These are phyloP conservation scores for Aspergillus funiculosus DNA, from an alignment of 495 filamentous ascomycete species.

Conservation along the genomic window DNA sequence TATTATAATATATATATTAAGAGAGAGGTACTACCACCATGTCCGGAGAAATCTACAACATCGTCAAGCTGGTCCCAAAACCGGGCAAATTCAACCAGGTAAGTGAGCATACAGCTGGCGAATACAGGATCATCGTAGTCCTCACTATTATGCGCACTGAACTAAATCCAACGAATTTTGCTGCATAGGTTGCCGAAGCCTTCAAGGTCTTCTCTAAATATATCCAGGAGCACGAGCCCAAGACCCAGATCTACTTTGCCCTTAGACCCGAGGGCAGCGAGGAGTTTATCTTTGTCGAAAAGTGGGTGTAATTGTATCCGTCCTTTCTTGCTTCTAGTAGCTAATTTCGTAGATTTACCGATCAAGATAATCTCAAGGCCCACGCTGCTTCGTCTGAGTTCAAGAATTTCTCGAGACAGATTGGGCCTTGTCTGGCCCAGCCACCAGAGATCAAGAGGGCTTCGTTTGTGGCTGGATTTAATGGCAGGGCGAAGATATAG, in stretches of 20 bases:
- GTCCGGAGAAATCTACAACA: conserved; percentile 12
- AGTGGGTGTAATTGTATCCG: conserved; percentile 4
- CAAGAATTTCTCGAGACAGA: conserved; percentile 13
- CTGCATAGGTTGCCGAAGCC: conserved; percentile 13
- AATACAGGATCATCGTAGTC: too few species aligned
- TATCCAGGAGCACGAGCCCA: conserved; percentile 11
- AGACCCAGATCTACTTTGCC: conserved; percentile 17
- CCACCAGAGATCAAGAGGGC: conserved; percentile 15
- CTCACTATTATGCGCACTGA: too few species aligned
- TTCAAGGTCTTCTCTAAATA: conserved; percentile 15
- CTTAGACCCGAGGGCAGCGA: conserved; percentile 9
- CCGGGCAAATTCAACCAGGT: conserved; percentile 15
- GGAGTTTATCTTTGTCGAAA: conserved; percentile 17
- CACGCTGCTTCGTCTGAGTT: conserved; percentile 15
- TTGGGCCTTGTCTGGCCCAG: conserved; percentile 12
- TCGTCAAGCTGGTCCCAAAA: conserved; percentile 18
- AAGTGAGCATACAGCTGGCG: too few species aligned
- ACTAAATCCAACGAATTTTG: too few species aligned
- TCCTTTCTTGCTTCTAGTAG: background rate
- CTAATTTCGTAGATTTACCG: conserved; percentile 13
- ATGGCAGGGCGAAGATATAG: conserved; percentile 20
- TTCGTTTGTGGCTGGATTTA: conserved; percentile 15
- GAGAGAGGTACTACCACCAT: background rate
- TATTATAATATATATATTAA: too few species aligned
- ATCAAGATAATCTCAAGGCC: conserved; percentile 15